These are phyloP conservation scores for Hortaea werneckii DNA, from an alignment of 2,329 filamentous ascomycete genomes.

Conservation along the genomic window DNA sequence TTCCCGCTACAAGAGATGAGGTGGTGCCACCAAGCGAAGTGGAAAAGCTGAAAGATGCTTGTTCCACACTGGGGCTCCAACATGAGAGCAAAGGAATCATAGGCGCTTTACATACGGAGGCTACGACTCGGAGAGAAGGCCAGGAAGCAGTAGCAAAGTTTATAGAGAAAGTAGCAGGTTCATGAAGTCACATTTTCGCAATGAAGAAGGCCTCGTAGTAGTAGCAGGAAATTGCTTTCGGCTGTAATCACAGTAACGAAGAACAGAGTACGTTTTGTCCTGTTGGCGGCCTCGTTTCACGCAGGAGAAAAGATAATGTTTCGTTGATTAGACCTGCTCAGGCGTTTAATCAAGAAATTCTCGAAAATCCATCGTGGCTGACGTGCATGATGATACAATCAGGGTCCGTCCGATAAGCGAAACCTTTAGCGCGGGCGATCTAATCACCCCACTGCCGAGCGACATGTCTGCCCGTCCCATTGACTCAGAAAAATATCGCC, in stretches of 20 bases:
- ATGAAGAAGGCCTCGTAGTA: too few relatives aligned
- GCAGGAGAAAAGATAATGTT: too few relatives aligned
- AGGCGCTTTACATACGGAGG: constrained; percentile 42
- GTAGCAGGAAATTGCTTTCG: too few relatives aligned
- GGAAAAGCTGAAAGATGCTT: constrained; percentile 39
- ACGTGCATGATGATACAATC: too few relatives aligned
- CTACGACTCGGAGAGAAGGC: constrained; percentile 34
- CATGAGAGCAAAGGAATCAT: constrained; percentile 30
- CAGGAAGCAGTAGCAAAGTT: constrained; percentile 28
- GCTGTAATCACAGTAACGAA: too few relatives aligned
- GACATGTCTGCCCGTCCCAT: background rate
- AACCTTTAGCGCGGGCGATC: background rate
- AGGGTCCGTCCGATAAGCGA: background rate
- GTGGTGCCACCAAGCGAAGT: constrained; percentile 51
- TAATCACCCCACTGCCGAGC: background rate
- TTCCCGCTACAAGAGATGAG: constrained; percentile 47
- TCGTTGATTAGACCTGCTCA: too few relatives aligned
- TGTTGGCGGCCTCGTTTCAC: too few relatives aligned
- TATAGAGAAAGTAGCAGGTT: background rate
- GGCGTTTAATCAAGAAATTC: too few relatives aligned
- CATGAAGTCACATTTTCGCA: background rate
- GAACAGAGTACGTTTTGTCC: too few relatives aligned
- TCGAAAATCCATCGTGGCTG: too few relatives aligned
- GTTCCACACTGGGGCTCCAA: constrained; percentile 25
- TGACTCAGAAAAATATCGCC: background rate